Conservation (phyloP, 2,329 filamentous ascomycete species). For the Bertia moriformis region DNA sequence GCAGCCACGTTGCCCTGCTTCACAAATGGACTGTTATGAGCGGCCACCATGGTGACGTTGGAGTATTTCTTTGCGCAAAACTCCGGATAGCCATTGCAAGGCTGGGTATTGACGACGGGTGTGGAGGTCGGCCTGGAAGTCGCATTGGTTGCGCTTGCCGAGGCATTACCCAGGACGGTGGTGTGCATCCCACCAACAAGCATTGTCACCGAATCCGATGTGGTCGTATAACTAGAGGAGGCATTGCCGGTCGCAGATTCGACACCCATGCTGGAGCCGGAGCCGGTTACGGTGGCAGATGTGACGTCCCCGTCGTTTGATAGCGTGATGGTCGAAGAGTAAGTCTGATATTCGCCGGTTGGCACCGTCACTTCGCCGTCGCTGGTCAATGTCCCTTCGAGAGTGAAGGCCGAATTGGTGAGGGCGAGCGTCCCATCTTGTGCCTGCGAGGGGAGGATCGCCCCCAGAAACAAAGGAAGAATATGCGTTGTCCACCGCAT, state of each 20-base stretch:
- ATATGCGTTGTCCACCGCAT: too few species aligned
- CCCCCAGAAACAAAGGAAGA: too few species aligned
- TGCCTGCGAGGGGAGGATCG: too few species aligned
- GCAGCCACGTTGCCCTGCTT: conserved; percentile 30
- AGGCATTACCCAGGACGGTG: neutral
- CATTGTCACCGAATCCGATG: neutral
- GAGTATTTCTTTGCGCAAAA: conserved; percentile 37
- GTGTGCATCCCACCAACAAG: neutral
- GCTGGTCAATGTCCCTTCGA: neutral
- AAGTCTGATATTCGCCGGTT: neutral
- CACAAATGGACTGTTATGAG: conserved; percentile 40
- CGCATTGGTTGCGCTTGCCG: neutral
- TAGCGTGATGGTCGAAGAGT: neutral
- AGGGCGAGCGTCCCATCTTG: too few species aligned
- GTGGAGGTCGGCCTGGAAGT: neutral
- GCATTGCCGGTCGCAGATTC: neutral
- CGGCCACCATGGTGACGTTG: conserved; percentile 38
- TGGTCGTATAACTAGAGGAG: neutral
- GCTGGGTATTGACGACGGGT: conserved; percentile 26
- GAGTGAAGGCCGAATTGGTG: neutral
- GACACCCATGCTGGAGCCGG: too few species aligned
- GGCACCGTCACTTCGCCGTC: neutral
- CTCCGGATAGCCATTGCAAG: conserved; percentile 37
- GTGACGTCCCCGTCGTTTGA: neutral
- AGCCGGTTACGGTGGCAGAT: neutral